Percentiles rank a stretch among this genome's conserved stretches.
phyloP scores from a whole-genome alignment of 306 rosid genomes.

The Nissolia schottii region DNA sequence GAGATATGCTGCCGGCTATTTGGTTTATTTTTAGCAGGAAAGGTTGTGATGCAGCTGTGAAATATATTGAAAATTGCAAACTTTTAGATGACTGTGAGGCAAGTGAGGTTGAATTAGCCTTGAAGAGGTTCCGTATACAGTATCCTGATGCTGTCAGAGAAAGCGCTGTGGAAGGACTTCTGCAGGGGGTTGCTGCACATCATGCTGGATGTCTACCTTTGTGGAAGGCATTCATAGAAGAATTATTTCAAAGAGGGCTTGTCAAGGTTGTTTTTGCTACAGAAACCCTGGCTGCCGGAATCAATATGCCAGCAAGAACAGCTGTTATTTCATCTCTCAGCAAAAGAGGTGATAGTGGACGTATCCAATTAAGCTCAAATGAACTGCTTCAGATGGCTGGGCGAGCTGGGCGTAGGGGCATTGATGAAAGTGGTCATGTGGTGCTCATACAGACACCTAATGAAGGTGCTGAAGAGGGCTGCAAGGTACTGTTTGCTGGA shows the following conservation, averaged over 20 bases:
- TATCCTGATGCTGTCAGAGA: conserved; percentile 97
- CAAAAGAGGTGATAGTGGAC: conserved; percentile 78
- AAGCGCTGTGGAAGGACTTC: conserved; percentile 72
- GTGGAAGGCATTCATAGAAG: conserved; percentile 94
- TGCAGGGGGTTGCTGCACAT: conserved; percentile 92
- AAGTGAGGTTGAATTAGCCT: conserved; percentile 83
- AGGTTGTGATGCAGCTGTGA: conserved; percentile 95
- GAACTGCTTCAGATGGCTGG: conserved; percentile 99
- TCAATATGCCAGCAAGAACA: conserved; percentile 98
- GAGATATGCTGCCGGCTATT: conserved; percentile 91
- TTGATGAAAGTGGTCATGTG: conserved; percentile 78
- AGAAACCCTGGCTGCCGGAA: conserved; percentile 97
- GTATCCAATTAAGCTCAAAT: conserved; percentile 60
- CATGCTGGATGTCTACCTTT: conserved; percentile 98
- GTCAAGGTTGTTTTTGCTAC: conserved; percentile 97
- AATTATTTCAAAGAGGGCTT: conserved; percentile 87
- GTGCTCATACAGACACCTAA: conserved; percentile 80
- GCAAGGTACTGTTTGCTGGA: conserved; percentile 88
- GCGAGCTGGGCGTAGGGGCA: conserved; percentile 99
- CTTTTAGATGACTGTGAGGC: conserved; percentile 81
- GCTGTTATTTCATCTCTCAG: conserved; percentile 85
- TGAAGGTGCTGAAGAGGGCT: conserved; percentile 94
- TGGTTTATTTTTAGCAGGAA: conserved; percentile 99
- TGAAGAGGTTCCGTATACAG: conserved; percentile 78
- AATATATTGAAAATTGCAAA: conserved; percentile 67